These are phyloP conservation scores for Coprinopsis marcescibilis DNA, from an alignment of 768 basidiomycete genomes.

Conservation along the genomic window DNA sequence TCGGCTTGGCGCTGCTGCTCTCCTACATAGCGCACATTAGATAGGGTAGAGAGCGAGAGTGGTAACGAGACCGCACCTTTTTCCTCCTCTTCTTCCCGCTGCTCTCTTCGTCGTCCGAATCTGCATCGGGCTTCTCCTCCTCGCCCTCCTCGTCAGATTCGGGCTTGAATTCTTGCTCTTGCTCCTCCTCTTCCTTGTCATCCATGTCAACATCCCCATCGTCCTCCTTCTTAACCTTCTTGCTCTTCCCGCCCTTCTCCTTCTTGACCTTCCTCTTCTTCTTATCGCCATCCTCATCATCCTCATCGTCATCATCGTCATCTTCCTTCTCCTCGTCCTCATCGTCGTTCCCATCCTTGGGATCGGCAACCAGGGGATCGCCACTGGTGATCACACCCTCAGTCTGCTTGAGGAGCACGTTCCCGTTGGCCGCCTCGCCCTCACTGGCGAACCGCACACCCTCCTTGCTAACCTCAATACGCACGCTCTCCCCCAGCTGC, in stretches of 20 bases:
- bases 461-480: conserved; percentile 94
- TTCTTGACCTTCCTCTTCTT: conserved; percentile 33
- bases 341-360: conserved; percentile 37
- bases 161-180: conserved; percentile 32
- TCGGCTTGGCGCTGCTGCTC: conserved; percentile 35
- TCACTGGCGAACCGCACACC: conserved; percentile 90
- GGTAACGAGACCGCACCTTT: conserved; percentile 34
- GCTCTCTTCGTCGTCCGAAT: conserved; percentile 42
- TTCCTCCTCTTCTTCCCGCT: conserved; percentile 70
- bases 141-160: conserved; percentile 40
- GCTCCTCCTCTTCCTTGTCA: conserved; percentile 49
- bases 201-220: conserved; percentile 44
- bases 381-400: conserved; percentile 43
- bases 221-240: conserved; percentile 41
- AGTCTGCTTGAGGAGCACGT: conserved; percentile 73
- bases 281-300: conserved; percentile 28
- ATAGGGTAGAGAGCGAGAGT: conserved; percentile 1
- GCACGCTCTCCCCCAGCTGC: conserved; percentile 86
- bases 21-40: conserved; percentile 15
- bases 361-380: too few relatives aligned
- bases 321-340: conserved; percentile 21
- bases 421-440: conserved; percentile 91
- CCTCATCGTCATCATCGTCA: conserved; percentile 35
- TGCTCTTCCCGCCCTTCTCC: conserved; percentile 40
- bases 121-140: conserved; percentile 46